Conservation (phyloP, 306 rosid genomes). For the Dryas octopetala region DNA sequence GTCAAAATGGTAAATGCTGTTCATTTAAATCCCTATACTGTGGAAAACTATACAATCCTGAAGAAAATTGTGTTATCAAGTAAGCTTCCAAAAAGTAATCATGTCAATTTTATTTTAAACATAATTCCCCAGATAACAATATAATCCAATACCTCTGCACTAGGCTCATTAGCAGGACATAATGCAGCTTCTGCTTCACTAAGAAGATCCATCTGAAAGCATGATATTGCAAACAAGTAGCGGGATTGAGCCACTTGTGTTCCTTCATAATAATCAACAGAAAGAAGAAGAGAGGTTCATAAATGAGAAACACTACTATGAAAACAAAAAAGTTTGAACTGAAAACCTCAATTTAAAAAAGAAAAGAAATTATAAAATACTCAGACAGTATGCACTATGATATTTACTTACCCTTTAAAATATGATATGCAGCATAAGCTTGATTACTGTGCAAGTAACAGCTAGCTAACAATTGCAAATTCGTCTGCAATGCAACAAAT, state of each 20-base stretch:
- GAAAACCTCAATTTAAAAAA: conserved; percentile 12
- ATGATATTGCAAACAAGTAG: conserved; percentile 96
- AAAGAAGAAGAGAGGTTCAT: conserved; percentile 26
- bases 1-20: background rate
- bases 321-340: conserved; percentile 9
- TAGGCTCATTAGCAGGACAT: conserved; percentile 76
- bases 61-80: background rate
- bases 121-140: background rate
- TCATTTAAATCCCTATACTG: background rate
- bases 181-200: conserved; percentile 92
- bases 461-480: conserved; percentile 84
- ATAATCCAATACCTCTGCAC: conserved; percentile 62
- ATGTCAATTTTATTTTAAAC: background rate
- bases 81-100: background rate
- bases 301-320: conserved; percentile 30
- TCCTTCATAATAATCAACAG: conserved; percentile 50
- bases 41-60: background rate
- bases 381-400: background rate
- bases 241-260: conserved; percentile 93
- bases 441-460: conserved; percentile 88
- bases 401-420: conserved; percentile 73
- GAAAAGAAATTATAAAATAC: conserved; percentile 8
- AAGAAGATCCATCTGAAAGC: conserved; percentile 95
- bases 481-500: conserved; percentile 48
- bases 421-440: conserved; percentile 82